phyloP scores from a whole-genome alignment of 305 asterid species.

The Solanum aculeatissimum region DNA sequence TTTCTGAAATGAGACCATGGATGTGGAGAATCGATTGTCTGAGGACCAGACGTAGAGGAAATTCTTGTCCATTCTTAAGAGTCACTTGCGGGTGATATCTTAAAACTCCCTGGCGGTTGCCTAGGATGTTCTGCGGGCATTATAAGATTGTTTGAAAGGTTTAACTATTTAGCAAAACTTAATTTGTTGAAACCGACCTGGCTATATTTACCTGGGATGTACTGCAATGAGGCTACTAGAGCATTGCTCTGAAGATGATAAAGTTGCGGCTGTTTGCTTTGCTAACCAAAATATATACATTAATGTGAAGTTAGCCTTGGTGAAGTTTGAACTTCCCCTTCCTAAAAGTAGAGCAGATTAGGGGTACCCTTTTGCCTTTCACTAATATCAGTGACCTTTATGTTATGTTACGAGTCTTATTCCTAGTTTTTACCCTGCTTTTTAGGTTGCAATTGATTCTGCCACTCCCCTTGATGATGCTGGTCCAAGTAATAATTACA shows the following conservation, averaged over 20 bases:
- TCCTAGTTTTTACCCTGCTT: slow-evolving; percentile 1
- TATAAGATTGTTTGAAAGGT: neutral
- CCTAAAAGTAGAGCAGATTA: neutral
- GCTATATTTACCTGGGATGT: neutral
- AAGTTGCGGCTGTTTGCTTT: neutral
- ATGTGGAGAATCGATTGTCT: neutral
- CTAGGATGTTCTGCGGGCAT: neutral
- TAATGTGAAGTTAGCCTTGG: neutral
- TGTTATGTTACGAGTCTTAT: neutral
- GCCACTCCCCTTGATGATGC: slow-evolving; percentile 97
- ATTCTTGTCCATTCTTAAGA: neutral
- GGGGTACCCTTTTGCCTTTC: neutral
- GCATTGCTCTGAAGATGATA: neutral
- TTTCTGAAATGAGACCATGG: neutral
- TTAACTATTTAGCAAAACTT: neutral
- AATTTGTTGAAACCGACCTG: neutral
- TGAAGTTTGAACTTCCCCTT: neutral
- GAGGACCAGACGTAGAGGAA: neutral
- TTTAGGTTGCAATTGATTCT: slow-evolving; percentile 96
- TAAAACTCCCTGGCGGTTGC: neutral
- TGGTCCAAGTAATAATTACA: slow-evolving; percentile 57
- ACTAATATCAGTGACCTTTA: neutral
- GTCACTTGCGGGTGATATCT: neutral
- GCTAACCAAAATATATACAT: neutral
- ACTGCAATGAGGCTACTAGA: neutral